Conservation (phyloP, 2,329 filamentous ascomycete species). For the Ilyonectria robusta region DNA sequence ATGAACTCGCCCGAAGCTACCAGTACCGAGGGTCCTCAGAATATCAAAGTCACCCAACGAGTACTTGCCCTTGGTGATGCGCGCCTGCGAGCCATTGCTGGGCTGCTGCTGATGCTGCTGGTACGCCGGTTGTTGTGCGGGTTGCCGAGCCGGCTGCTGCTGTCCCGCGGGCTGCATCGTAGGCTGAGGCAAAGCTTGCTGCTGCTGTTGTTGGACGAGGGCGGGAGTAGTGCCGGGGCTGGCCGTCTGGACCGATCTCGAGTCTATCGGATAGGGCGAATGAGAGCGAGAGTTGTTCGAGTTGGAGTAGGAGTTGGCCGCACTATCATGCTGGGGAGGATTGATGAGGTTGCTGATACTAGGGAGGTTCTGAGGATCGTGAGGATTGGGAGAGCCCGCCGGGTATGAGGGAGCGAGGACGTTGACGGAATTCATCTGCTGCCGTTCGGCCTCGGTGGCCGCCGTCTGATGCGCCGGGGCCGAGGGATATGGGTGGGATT, state of each 20-base stretch:
- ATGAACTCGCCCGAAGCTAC: conserved; percentile 96
- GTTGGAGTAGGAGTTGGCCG: conserved; percentile 51
- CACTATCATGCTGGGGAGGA: conserved; percentile 59
- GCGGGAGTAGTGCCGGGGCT: conserved; percentile 57
- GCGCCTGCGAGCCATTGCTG: conserved; percentile 56
- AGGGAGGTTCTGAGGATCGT: conserved; percentile 78
- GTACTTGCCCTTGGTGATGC: conserved; percentile 97
- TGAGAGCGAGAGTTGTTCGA: conserved; percentile 41
- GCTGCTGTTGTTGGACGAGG: conserved; percentile 51
- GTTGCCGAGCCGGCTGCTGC: conserved; percentile 41
- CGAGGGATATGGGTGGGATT: conserved; percentile 33
- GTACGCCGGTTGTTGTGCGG: conserved; percentile 49
- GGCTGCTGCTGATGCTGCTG: conserved; percentile 51
- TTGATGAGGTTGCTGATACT: conserved; percentile 90
- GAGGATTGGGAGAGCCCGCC: conserved; percentile 48
- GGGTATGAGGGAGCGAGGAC: conserved; percentile 46
- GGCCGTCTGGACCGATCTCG: conserved; percentile 49
- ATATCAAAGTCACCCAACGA: conserved; percentile 91
- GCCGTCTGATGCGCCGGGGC: conserved; percentile 39
- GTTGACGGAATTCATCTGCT: conserved; percentile 49
- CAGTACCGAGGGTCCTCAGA: conserved; percentile 92
- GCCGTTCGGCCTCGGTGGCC: conserved; percentile 42
- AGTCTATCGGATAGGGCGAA: conserved; percentile 47
- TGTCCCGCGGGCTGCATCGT: conserved; percentile 46
- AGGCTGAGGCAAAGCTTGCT: conserved; percentile 36